These are phyloP conservation scores for Metroxylon sagu DNA, from an alignment of 176 grass and related monocot species.

Conservation along the genomic window DNA sequence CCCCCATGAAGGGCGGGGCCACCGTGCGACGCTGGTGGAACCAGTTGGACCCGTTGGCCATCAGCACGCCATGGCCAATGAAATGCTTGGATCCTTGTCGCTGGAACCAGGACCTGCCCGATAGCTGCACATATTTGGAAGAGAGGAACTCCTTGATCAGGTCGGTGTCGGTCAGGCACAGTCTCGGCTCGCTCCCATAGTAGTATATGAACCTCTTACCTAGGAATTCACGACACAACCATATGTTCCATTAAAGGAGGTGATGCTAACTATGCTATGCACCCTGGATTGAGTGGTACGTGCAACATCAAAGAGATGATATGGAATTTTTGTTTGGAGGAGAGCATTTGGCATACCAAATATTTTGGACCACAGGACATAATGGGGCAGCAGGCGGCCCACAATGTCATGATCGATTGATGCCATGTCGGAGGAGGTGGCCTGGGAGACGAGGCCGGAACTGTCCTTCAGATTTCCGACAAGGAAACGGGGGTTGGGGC, in stretches of 20 bases:
- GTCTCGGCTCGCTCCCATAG: conserved; percentile 78
- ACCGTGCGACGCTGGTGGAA: conserved; percentile 89
- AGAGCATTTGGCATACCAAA: conserved; percentile 36
- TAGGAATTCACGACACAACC: conserved; percentile 1
- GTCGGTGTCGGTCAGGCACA: conserved; percentile 71
- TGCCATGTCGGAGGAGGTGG: conserved; percentile 59
- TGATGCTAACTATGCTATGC: too few relatives aligned
- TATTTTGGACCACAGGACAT: conserved; percentile 55
- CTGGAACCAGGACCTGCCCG: conserved; percentile 87
- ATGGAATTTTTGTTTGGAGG: too few relatives aligned
- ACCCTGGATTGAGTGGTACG: too few relatives aligned
- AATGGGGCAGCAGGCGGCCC: conserved; percentile 88
- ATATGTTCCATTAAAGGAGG: too few relatives aligned
- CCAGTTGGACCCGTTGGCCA: conserved; percentile 83
- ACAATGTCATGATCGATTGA: conserved; percentile 71
- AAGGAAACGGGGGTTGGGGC: conserved; percentile 38
- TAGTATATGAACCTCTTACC: conserved; percentile 79
- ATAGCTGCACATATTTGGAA: conserved; percentile 53
- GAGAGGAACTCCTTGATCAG: conserved; percentile 87
- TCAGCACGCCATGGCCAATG: conserved; percentile 76
- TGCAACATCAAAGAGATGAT: too few relatives aligned
- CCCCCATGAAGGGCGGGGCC: conserved; percentile 89
- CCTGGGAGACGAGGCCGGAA: conserved; percentile 31
- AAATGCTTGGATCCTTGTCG: conserved; percentile 60
- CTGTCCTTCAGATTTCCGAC: conserved; percentile 66